These are phyloP conservation scores for Nakazawaea ishiwadae DNA, from an alignment of 805 yeast species.

Conservation along the genomic window DNA sequence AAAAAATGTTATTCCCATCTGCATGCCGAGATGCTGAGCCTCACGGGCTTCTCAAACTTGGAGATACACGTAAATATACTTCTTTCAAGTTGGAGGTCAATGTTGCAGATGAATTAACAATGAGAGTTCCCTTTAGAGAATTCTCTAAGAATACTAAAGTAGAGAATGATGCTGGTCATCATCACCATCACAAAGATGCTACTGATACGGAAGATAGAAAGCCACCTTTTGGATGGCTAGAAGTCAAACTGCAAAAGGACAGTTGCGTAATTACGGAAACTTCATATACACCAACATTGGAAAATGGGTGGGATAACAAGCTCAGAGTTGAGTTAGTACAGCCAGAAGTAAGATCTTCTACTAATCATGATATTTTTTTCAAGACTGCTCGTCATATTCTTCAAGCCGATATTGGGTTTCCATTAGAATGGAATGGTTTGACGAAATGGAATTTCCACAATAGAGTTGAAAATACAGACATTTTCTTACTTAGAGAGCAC, in stretches of 20 bases:
- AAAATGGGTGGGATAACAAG: slow-evolving; percentile 50
- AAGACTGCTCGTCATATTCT: slow-evolving; percentile 55
- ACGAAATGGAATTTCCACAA: slow-evolving; percentile 64
- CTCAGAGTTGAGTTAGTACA: slow-evolving; percentile 40
- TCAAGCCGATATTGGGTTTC: slow-evolving; percentile 57
- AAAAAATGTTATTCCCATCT: slow-evolving; percentile 63
- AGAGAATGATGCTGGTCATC: too few species aligned
- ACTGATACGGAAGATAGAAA: slow-evolving; percentile 30
- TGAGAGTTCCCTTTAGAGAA: slow-evolving; percentile 83
- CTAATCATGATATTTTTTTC: slow-evolving; percentile 80
- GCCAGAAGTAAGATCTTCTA: slow-evolving; percentile 73
- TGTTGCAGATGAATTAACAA: slow-evolving; percentile 58
- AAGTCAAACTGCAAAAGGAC: slow-evolving; percentile 52
- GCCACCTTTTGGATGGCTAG: slow-evolving; percentile 87
- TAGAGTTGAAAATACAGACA: slow-evolving; percentile 44
- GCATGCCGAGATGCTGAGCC: slow-evolving; percentile 49
- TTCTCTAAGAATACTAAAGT: slow-evolving; percentile 61
- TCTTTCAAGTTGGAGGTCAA: slow-evolving; percentile 52
- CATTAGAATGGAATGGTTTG: slow-evolving; percentile 79
- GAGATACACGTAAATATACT: slow-evolving; percentile 49
- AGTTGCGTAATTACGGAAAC: slow-evolving; percentile 43
- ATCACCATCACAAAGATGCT: not conserved
- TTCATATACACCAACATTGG: slow-evolving; percentile 46
- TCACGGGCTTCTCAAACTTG: slow-evolving; percentile 31
- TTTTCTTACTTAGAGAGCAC: slow-evolving; percentile 81